Conservation (phyloP, 1,139 yeast species). For the Kurtzmaniella quercitrusa region DNA sequence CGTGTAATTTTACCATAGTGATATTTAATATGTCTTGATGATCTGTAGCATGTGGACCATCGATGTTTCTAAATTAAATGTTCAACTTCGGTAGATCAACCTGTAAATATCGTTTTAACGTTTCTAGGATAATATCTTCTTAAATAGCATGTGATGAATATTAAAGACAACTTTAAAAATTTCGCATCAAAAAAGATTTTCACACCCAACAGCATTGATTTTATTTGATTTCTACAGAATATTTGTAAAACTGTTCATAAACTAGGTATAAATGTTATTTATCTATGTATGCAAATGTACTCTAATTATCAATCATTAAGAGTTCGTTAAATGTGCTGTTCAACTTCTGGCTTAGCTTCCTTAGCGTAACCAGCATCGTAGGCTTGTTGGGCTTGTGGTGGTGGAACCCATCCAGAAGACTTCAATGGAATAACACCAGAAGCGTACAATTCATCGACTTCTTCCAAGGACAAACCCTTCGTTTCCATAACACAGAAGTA, state of each 20-base stretch:
- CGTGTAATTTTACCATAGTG: no score
- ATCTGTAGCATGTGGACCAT: no score
- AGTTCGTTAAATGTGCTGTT: slow-evolving; percentile 14
- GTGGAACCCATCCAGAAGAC: slow-evolving; percentile 44
- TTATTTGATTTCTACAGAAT: neutral
- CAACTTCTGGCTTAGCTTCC: slow-evolving; percentile 24
- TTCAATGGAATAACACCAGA: slow-evolving; percentile 44
- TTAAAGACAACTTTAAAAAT: no score
- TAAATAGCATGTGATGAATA: no score
- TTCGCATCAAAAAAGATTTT: no score
- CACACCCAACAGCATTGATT: neutral
- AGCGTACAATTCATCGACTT: slow-evolving; percentile 61
- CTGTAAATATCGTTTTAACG: no score
- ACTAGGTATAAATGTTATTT: neutral
- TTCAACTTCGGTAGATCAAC: no score
- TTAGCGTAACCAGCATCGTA: slow-evolving; percentile 25
- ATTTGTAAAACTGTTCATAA: slow-evolving; percentile 3
- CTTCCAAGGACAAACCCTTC: slow-evolving; percentile 63
- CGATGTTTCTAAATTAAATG: no score
- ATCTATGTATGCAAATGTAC: neutral
- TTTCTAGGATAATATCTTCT: no score
- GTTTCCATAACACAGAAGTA: slow-evolving; percentile 62
- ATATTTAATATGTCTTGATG: no score
- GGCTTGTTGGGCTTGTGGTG: slow-evolving; percentile 30
- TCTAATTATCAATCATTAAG: neutral